phyloP scores from a whole-genome alignment of 2,329 filamentous ascomycete genomes.

The Fusarium agapanthi region DNA sequence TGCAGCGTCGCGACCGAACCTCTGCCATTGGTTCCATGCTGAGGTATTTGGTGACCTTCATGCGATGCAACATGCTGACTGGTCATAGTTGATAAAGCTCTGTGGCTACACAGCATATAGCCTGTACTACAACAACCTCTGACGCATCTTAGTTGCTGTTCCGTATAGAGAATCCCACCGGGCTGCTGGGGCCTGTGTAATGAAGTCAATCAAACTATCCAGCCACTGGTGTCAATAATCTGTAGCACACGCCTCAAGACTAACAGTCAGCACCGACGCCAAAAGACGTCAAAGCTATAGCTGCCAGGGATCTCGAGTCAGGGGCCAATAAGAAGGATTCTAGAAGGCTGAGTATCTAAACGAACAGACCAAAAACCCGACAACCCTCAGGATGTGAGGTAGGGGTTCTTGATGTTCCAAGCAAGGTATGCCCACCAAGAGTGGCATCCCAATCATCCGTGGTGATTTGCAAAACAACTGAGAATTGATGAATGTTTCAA shows the following conservation, averaged over 20 bases:
- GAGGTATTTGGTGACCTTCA: conserved; percentile 1
- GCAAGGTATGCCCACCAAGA: conserved; percentile 11
- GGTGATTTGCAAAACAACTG: neutral
- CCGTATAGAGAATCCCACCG: conserved; percentile 14
- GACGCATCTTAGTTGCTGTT: neutral
- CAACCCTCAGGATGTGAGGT: conserved; percentile 12
- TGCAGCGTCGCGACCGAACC: neutral
- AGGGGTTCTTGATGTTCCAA: conserved; percentile 16
- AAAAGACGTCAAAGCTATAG: conserved; percentile 25
- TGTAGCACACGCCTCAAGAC: conserved; percentile 21
- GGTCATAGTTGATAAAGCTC: conserved; percentile 5
- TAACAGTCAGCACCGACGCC: conserved; percentile 17
- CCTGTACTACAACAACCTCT: conserved; percentile 5
- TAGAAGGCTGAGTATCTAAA: conserved; percentile 37
- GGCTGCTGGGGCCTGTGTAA: conserved; percentile 12
- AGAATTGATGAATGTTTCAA: neutral
- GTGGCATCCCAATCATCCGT: conserved; percentile 3
- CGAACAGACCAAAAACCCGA: conserved; percentile 4
- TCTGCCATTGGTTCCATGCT: conserved; percentile 11
- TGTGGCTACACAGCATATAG: neutral
- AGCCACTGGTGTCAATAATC: conserved; percentile 22
- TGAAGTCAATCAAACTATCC: conserved; percentile 26
- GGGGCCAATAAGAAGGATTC: conserved; percentile 37
- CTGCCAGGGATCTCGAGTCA: conserved; percentile 27
- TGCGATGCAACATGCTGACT: conserved; percentile 23